These are phyloP conservation scores for Colletotrichum sp. DNA, from an alignment of 2,329 filamentous ascomycete species.

Conservation along the genomic window DNA sequence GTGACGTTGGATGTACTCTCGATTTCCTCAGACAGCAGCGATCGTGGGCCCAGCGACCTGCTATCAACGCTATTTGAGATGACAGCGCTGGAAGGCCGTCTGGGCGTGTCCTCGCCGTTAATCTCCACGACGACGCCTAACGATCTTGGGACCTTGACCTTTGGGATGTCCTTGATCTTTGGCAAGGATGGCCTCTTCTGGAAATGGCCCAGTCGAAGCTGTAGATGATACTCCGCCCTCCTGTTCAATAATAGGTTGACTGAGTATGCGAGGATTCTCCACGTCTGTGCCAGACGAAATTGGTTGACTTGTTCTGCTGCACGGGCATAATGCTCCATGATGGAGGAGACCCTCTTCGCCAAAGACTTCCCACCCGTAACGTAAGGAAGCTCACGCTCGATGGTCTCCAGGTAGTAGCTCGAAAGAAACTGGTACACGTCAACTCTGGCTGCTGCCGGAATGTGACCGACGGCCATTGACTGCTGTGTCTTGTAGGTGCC, in stretches of 20 bases:
- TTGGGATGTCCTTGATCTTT: conserved; percentile 33
- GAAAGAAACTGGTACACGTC: conserved; percentile 62
- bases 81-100: conserved; percentile 27
- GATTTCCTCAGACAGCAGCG: conserved; percentile 58
- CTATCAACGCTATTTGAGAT: conserved; percentile 32
- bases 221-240: conserved; percentile 62
- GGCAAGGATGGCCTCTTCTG: conserved; percentile 28
- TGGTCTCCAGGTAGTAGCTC: conserved; percentile 58
- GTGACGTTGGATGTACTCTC: conserved; percentile 68
- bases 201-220: conserved; percentile 49
- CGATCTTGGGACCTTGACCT: conserved; percentile 28
- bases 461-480: conserved; percentile 64
- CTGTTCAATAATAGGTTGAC: conserved; percentile 58
- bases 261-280: conserved; percentile 64
- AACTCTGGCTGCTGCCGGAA: conserved; percentile 56
- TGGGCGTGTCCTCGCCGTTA: conserved; percentile 43
- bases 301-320: conserved; percentile 62
- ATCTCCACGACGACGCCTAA: conserved; percentile 23
- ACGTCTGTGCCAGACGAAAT: conserved; percentile 68
- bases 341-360: conserved; percentile 50
- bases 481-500: conserved; percentile 65
- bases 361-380: conserved; percentile 41
- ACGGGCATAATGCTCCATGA: conserved; percentile 61
- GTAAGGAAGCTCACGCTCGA: conserved; percentile 53
- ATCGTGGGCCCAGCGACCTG: conserved; percentile 42